Evolutionary conservation across 768 basidiomycete genomes (phyloP).

Genomic region (Russula earlei): DNA sequence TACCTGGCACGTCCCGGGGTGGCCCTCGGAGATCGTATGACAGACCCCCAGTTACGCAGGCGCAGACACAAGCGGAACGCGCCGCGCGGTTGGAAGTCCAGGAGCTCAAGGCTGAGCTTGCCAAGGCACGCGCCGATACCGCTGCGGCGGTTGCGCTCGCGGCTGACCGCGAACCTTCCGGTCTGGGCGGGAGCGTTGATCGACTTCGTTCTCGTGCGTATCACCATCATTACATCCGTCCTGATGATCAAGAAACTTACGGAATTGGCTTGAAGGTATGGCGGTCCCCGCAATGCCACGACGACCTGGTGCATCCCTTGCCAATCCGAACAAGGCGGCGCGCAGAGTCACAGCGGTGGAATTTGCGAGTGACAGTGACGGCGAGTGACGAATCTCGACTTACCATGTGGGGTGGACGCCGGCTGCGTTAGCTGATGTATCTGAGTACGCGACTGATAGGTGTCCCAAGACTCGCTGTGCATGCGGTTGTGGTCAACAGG

Average conservation of each 20-base stretch:
- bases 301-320: conserved; percentile 10
- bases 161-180: neutral
- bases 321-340: conserved; percentile 13
- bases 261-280: neutral
- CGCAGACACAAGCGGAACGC: neutral
- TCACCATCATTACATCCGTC: neutral
- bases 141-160: conserved; percentile 4
- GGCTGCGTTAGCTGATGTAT: too few species aligned
- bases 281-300: neutral
- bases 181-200: conserved; percentile 5
- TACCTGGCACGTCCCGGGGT: neutral
- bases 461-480: too few species aligned
- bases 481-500: too few species aligned
- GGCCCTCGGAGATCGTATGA: neutral
- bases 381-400: neutral
- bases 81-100: neutral
- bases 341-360: conserved; percentile 9
- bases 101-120: conserved; percentile 6
- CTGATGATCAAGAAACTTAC: neutral
- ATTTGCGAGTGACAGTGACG: conserved; percentile 13
- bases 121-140: conserved; percentile 1
- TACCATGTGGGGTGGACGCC: neutral
- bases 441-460: too few species aligned
- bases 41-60: neutral
- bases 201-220: conserved; percentile 8